These are phyloP conservation scores for Guyanaporus albipodus DNA, from an alignment of 768 basidiomycete species.

Conservation along the genomic window DNA sequence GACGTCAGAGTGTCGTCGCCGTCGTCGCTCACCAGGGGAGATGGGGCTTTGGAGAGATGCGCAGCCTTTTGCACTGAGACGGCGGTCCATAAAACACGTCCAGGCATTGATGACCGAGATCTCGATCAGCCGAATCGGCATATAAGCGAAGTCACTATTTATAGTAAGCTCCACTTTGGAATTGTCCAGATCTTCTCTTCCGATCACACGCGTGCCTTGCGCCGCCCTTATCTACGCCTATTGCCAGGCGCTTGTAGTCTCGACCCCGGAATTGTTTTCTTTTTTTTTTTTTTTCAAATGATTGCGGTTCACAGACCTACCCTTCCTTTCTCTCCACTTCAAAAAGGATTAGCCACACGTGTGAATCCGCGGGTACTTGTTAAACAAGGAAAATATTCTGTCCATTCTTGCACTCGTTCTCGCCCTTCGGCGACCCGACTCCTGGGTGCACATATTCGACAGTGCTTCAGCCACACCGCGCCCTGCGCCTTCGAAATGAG, in stretches of 20 bases:
- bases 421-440: no score
- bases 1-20: no score
- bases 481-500: no score
- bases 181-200: conserved; percentile 15
- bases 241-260: no score
- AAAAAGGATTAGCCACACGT: not conserved
- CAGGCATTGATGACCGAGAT: conserved; percentile 16
- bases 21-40: no score
- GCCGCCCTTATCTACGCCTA: conserved; percentile 16
- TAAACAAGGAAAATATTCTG: no score
- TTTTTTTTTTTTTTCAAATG: no score
- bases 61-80: conserved; percentile 12
- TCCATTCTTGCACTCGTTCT: no score
- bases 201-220: conserved; percentile 23
- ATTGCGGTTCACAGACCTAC: not conserved
- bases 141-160: not conserved
- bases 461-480: no score
- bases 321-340: not conserved
- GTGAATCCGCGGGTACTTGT: not conserved
- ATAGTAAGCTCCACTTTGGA: conserved; percentile 20
- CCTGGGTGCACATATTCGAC: no score
- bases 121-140: conserved; percentile 21
- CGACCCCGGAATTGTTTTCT: no score
- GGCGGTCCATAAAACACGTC: conserved; percentile 1
- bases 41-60: not conserved